phyloP scores from a whole-genome alignment of 2,329 filamentous ascomycete genomes.

The Didymellaceae sp. region DNA sequence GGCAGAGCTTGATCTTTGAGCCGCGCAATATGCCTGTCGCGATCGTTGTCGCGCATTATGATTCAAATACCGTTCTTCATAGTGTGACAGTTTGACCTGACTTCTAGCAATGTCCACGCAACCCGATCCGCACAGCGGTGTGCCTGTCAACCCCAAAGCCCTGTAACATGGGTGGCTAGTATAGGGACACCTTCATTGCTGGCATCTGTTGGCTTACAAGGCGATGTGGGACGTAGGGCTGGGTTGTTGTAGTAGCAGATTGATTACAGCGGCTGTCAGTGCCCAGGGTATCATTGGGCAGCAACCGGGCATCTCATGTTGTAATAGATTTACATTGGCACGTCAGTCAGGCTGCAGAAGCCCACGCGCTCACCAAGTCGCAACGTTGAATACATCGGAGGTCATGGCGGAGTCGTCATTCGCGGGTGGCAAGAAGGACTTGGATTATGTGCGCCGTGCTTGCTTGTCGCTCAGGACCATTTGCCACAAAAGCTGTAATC shows the following conservation, averaged over 20 bases:
- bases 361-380: too few relatives aligned
- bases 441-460: too few relatives aligned
- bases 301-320: too few relatives aligned
- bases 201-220: neutral
- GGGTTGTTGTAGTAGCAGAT: neutral
- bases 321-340: too few relatives aligned
- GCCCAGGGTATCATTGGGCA: neutral
- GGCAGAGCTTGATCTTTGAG: constrained; percentile 2
- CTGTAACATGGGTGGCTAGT: constrained; percentile 22
- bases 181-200: neutral
- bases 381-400: too few relatives aligned
- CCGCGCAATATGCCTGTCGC: constrained; percentile 17
- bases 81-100: neutral
- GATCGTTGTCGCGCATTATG: constrained; percentile 16
- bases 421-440: too few relatives aligned
- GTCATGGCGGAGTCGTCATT: too few relatives aligned
- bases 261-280: constrained; percentile 1
- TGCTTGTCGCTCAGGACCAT: too few relatives aligned
- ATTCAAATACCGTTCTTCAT: neutral
- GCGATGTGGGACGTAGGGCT: constrained; percentile 12
- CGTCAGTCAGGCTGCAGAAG: too few relatives aligned
- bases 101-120: constrained; percentile 15
- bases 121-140: constrained; percentile 21
- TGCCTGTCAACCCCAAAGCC: constrained; percentile 20
- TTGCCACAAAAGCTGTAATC: too few relatives aligned